Evolutionary conservation across 352 stramenopile genomes (phyloP).

Genomic region (Globisporangium emineosum): DNA sequence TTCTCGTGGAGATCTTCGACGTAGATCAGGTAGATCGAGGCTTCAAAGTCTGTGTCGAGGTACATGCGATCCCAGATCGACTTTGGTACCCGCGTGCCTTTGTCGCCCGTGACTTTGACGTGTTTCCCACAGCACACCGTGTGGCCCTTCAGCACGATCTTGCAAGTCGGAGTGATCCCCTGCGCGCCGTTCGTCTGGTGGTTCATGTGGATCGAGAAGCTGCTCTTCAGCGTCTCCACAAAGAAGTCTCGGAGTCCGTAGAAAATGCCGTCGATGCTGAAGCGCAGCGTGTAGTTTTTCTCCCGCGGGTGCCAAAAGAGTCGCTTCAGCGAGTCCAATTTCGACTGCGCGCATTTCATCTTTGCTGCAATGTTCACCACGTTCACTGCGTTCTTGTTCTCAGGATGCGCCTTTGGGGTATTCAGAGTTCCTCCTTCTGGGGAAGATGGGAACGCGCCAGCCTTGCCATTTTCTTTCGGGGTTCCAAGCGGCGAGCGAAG

Average conservation of each 20-base stretch:
- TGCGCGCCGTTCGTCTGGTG: slow-evolving; percentile 68
- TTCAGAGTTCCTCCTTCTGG: background rate
- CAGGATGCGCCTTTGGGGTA: slow-evolving; percentile 3
- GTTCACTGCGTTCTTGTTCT: slow-evolving; percentile 34
- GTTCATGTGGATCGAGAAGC: slow-evolving; percentile 58
- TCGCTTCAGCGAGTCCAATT: slow-evolving; percentile 64
- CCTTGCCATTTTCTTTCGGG: slow-evolving; percentile 1
- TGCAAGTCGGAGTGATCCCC: slow-evolving; percentile 63
- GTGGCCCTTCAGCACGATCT: slow-evolving; percentile 58
- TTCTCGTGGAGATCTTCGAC: slow-evolving; percentile 47
- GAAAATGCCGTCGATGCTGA: slow-evolving; percentile 79
- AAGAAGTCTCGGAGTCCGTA: slow-evolving; percentile 73
- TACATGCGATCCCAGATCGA: slow-evolving; percentile 81
- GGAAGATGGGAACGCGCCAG: slow-evolving; percentile 8
- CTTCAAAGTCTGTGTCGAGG: slow-evolving; percentile 65
- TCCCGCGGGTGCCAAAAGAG: slow-evolving; percentile 69
- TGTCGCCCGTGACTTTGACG: slow-evolving; percentile 75
- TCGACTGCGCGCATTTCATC: slow-evolving; percentile 61
- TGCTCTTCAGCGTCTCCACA: slow-evolving; percentile 57
- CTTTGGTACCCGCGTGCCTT: slow-evolving; percentile 72
- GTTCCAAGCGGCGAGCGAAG: slow-evolving; percentile 13
- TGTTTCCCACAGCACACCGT: slow-evolving; percentile 67
- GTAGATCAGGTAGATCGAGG: slow-evolving; percentile 56
- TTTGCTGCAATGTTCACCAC: slow-evolving; percentile 53
- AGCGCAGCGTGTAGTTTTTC: slow-evolving; percentile 72